Conservation (phyloP, 257 asterid genomes). For the Thymus quinquecostatus region DNA sequence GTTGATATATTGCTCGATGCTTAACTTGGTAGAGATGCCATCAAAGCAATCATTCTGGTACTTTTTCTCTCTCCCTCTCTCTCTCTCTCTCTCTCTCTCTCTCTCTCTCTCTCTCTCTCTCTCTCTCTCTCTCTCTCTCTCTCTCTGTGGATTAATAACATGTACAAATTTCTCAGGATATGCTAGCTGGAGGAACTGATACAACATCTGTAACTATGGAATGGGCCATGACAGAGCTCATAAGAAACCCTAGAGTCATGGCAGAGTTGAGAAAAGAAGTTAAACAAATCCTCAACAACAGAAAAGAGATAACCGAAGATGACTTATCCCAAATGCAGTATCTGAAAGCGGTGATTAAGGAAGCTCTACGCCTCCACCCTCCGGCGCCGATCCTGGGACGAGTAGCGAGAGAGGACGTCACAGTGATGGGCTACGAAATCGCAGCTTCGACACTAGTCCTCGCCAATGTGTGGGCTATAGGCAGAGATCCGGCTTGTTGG, state of each 20-base stretch:
- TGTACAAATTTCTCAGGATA: not conserved
- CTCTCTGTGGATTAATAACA: too few species aligned
- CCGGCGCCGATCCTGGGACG: conserved; percentile 48
- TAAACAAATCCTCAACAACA: conserved; percentile 24
- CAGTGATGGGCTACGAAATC: conserved; percentile 43
- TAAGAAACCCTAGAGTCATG: conserved; percentile 10
- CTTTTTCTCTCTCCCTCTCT: not conserved
- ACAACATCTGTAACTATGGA: conserved; percentile 4
- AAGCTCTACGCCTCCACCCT: conserved; percentile 48
- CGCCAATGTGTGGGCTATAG: conserved; percentile 43
- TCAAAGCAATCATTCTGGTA: conserved; percentile 54
- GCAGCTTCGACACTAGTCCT: conserved; percentile 41
- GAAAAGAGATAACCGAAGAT: conserved; percentile 33
- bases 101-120: not conserved
- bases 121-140: not conserved
- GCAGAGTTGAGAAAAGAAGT: conserved; percentile 40
- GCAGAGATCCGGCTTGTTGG: conserved; percentile 46
- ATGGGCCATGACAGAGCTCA: conserved; percentile 17
- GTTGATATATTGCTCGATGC: conserved; percentile 47
- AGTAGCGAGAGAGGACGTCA: conserved; percentile 32
- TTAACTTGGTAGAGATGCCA: conserved; percentile 29
- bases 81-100: too few species aligned
- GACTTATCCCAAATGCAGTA: conserved; percentile 52
- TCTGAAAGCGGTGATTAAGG: conserved; percentile 54
- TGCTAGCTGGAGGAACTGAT: not conserved